Evolutionary conservation across 108 stramenopile genomes (phyloP).

Genomic region (Fistulifera solaris): DNA sequence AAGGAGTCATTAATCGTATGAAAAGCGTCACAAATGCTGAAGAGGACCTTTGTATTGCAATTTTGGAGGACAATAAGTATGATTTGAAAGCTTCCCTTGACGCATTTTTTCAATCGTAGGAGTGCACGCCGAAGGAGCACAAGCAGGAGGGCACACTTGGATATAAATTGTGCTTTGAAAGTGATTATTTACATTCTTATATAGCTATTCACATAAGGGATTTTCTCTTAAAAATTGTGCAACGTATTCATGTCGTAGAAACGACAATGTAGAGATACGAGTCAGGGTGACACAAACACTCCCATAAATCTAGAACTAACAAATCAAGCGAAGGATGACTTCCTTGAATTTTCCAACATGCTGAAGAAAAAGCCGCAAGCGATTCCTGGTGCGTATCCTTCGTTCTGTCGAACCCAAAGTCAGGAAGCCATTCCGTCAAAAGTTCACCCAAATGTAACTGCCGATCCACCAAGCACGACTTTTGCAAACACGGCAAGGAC

Average conservation of each 20-base stretch:
- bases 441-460: conserved; percentile 26
- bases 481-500: conserved; percentile 43
- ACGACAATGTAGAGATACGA: conserved; percentile 60
- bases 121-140: too few species aligned
- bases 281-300: conserved; percentile 59
- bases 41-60: conserved; percentile 31
- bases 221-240: neutral
- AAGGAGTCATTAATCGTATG: conserved; percentile 11
- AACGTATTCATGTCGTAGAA: conserved; percentile 1
- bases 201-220: too few species aligned
- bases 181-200: too few species aligned
- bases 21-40: conserved; percentile 32
- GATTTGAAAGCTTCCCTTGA: conserved; percentile 37
- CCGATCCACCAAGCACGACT: conserved; percentile 18
- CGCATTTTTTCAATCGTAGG: conserved; percentile 19
- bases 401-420: conserved; percentile 21
- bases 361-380: conserved; percentile 3
- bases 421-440: conserved; percentile 28
- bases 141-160: too few species aligned
- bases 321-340: conserved; percentile 40
- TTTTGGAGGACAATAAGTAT: conserved; percentile 26
- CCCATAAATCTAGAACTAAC: conserved; percentile 53
- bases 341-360: conserved; percentile 50
- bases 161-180: too few species aligned
- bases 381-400: conserved; percentile 1